A percentile compares a stretch with the other conserved stretches of the same genome.
These are phyloP conservation scores for Fonsecaea pugnacius DNA, from an alignment of 2,329 filamentous ascomycete genomes.

Conservation along the genomic window DNA sequence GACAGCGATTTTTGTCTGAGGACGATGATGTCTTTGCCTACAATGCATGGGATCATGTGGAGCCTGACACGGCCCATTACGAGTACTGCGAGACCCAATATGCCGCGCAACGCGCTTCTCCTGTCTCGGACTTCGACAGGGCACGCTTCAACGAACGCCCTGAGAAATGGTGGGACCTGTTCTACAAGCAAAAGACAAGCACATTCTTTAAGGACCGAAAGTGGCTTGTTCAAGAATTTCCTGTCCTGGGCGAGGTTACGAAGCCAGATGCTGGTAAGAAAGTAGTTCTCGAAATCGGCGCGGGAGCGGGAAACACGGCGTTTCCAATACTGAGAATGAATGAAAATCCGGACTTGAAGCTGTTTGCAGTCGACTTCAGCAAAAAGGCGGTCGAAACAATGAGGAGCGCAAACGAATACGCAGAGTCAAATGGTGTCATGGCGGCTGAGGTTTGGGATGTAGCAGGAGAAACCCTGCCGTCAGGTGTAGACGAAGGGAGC, in stretches of 20 bases:
- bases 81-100: constrained; percentile 85
- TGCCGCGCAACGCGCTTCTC: constrained; percentile 78
- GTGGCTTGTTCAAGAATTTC: constrained; percentile 96
- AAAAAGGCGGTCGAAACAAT: constrained; percentile 95
- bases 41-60: constrained; percentile 99
- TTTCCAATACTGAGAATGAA: constrained; percentile 88
- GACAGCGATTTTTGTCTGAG: constrained; percentile 80
- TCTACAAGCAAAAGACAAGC: constrained; percentile 95
- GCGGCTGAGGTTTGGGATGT: constrained; percentile 96
- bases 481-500: constrained; percentile 73
- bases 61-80: constrained; percentile 85
- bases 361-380: constrained; percentile 96
- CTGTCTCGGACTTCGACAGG: constrained; percentile 92
- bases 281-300: constrained; percentile 85
- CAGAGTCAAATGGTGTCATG: constrained; percentile 63
- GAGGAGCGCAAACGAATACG: constrained; percentile 76
- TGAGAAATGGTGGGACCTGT: constrained; percentile 96
- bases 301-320: constrained; percentile 93
- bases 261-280: constrained; percentile 69
- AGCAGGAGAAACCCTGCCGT: constrained; percentile 71
- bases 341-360: constrained; percentile 76
- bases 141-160: constrained; percentile 85
- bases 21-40: constrained; percentile 84
- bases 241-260: constrained; percentile 77
- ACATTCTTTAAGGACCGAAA: constrained; percentile 99